Conservation (phyloP, 257 asterid genomes). For the Solanum peruvianum region DNA sequence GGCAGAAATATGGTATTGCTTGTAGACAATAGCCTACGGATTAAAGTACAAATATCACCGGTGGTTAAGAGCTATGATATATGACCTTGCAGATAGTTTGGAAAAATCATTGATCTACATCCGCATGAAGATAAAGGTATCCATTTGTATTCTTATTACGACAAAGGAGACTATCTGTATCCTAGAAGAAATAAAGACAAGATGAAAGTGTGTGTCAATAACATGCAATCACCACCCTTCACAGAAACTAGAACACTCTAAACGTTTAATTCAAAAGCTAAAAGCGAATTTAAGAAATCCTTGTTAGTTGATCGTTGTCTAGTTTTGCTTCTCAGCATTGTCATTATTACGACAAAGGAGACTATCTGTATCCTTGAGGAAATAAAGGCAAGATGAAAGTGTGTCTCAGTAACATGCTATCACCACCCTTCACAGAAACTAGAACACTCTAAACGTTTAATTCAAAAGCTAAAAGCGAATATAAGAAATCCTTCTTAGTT, state of each 20-base stretch:
- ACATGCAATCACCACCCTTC: background rate
- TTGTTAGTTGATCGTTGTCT: background rate
- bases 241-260: background rate
- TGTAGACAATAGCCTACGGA: background rate
- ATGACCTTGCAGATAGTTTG: background rate
- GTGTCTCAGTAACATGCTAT: background rate
- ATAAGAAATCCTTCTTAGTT: background rate
- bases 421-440: background rate
- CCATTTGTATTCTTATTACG: background rate
- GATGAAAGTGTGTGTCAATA: background rate
- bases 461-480: background rate
- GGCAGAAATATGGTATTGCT: background rate
- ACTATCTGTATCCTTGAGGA: background rate
- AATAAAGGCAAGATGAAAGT: background rate
- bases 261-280: background rate
- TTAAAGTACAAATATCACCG: background rate
- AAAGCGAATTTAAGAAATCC: background rate
- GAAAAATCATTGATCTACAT: background rate
- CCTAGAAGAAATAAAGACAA: background rate
- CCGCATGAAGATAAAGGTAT: background rate
- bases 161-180: background rate
- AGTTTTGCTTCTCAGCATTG: background rate
- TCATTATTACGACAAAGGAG: background rate
- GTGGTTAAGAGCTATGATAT: background rate
- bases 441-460: background rate